Base-by-base conservation (phyloP, 352 stramenopile genomes). In the Globisporangium viniferum region DNA sequence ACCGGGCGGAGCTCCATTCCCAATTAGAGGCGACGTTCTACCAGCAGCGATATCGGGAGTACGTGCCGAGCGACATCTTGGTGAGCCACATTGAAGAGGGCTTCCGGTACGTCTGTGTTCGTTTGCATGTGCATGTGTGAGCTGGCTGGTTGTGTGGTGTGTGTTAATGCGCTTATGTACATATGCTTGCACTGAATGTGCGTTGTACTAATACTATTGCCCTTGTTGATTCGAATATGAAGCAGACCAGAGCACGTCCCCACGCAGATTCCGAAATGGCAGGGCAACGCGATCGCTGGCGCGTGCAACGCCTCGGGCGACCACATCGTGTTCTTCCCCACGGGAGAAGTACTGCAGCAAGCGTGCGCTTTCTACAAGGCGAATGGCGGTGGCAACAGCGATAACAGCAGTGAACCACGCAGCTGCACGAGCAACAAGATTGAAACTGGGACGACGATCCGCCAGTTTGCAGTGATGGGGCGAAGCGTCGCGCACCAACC, bases 241-340 rank as follows among this genome's bases (percentile, higher is more conserved):
- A 22, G 10, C 62, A 85, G 71, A 22, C 49, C 48, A 1, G 65
- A 81, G 39, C 73, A 74, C 31, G 68, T 72, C 54, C 66, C 56
- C 15, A 46, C 62, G 22, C 64, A 64, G 15, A 57, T 89, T 15
- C 77, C 78, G 12, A 82, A 81, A 61, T 86, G 79, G 75, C 85
- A 93, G 64, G 81, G 85, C 69, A 93, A 93, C 68, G 79, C 79
- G 35, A 72, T 93, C 48, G 62, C 79, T 36, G 85, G 81, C 46
- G 66, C 79, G 9, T 66, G 69, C 36, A 73, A 63, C 8, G 55
- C 64, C 2, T 63, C 77, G 7, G 73, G 70, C 5, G 69, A 80
- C 24, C 81, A 91, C 55, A 66, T 89, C 3, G 72, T 93, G 22
- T 89, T 93, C 72, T 89, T 88, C 58, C 83, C 85, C 18, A 88